Base-by-base conservation (phyloP, 495 filamentous ascomycete species). In the Mytilinidion resinicola region DNA sequence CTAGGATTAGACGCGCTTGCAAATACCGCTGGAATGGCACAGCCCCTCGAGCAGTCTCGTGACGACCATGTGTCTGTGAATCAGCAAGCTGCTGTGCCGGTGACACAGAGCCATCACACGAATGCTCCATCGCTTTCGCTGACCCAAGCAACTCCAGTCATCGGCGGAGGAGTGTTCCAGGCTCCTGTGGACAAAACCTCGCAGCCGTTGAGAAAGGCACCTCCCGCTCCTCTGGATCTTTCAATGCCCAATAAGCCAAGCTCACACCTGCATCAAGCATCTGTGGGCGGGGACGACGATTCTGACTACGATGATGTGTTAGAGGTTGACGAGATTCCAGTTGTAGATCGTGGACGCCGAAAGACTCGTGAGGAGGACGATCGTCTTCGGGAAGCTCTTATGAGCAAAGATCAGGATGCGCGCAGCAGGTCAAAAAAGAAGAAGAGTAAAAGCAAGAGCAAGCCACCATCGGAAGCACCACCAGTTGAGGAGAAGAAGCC, bases 291-390 rank as follows among this genome's bases (percentile, higher is more conserved):
- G 8, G 78, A 87, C 42, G 88, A 86, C 0, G 87, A 85, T 44
- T 92, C 90, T 1, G 91, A 96, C 58, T 92, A 93, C 62, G 89
- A 91, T 55, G 88, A 91, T 64, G 78, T 84, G 14, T 68, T 85
- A 4, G 82, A 88, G 51, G 82, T 81, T 14, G 82, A 87, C 42
- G 85, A 86, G 57, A 70, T 83, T 36, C 72, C 77, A 1, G 65
- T 69, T n/a, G 66, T 79, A 49, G 84, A 85, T 34, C 79, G 91
- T 46, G 91, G 91, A n/a, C 79, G 91, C 36, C 78, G 90, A 62
- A 89, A 86, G 63, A 96, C 91, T 0, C 81, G 91, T 57, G 89
- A 91, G 67, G 90, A 93, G 51, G 91, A 96, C 66, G 91, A 96
- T 59, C 76, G 78, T 53, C 82, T 90, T 49, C 83, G 91, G 38